Evolutionary conservation across 495 filamentous ascomycete species (phyloP), one percentile per base, ranked within the genome.

Genomic region (Aspergillus mulundensis): DNA sequence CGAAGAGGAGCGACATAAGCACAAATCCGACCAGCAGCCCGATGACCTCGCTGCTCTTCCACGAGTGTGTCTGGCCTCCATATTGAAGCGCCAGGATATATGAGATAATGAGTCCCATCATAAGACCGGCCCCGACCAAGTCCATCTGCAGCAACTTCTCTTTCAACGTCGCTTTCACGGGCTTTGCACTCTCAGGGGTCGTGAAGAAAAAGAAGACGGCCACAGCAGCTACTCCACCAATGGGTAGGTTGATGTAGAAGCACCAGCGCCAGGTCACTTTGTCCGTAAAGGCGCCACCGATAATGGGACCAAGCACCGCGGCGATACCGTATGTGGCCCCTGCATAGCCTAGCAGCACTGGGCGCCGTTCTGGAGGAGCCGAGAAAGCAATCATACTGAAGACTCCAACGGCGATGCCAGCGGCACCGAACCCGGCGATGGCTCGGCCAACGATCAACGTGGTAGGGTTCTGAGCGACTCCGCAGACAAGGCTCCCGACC

Each of bases 241-340:
- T 74, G 5, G 86, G 85, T 15, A 89, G 68, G 50, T 90, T 90
- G 69, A 87, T 87, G 65, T 83, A 91, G 68, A 93, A 91, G 62
- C 87, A 92, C 89, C 88, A 92, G 50, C 89, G 71, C 90, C 89
- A 94, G 1, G 81, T 80, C 4, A 82, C 66, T 16, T 80, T 69
- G 20, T 78, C 71, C 0, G 79, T 81, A 48, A 85, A 81, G 2
- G 70, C 74, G 10, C 82, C 82, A 12, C 82, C 82, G 3, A 84
- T 66, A 0, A 91, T 68, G 2, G 88, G 87, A 8, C 87, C 87
- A 14, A 82, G 74, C 39, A 88, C 81, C 11, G 73, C 80, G 1
- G 87, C 82, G 19, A 91, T 78, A 18, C 86, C 87, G 65, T 82
- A 90, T 64, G 89, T 81, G 57, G 78, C 77, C 14, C 84, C 84